Percentiles rank a stretch among this genome's conserved stretches.
phyloP scores from a whole-genome alignment of 1,284 basidiomycete species.

The Puccinia sorghi region DNA sequence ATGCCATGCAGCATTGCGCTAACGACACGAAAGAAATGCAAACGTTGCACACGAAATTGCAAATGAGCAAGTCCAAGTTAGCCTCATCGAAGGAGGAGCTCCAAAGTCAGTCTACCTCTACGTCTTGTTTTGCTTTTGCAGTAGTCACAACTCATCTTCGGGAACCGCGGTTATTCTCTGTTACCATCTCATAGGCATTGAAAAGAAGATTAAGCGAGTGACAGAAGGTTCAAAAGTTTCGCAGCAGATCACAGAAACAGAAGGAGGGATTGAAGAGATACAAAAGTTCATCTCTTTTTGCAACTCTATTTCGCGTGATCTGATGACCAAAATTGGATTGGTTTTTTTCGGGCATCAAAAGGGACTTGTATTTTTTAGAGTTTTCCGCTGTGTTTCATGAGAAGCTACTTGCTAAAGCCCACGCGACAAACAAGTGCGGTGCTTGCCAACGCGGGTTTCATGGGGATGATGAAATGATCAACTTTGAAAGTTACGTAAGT shows the following conservation, averaged over 20 bases:
- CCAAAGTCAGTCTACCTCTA: background rate
- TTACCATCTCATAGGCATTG: conserved; percentile 61
- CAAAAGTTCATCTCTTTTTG: conserved; percentile 1
- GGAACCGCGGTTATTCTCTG: background rate
- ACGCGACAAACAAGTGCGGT: conserved; percentile 69
- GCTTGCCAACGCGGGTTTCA: conserved; percentile 74
- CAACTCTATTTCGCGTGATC: background rate
- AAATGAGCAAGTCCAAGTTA: conserved; percentile 34
- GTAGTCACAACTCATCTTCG: background rate
- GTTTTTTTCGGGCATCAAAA: background rate
- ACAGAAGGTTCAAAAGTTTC: conserved; percentile 10
- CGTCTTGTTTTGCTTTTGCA: background rate
- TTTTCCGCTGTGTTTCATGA: conserved; percentile 65
- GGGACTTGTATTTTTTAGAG: conserved; percentile 57
- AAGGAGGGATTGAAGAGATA: background rate
- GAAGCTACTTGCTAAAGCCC: conserved; percentile 66
- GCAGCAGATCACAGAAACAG: conserved; percentile 64
- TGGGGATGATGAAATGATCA: conserved; percentile 63
- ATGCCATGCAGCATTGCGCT: background rate
- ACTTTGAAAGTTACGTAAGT: conserved; percentile 57
- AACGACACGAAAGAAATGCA: conserved; percentile 32
- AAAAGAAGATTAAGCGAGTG: conserved; percentile 63
- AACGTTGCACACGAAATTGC: conserved; percentile 32
- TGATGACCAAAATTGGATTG: background rate
- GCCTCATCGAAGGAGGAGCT: conserved; percentile 13